Percentiles rank a stretch among this genome's conserved stretches.
Conservation (phyloP, 1,139 yeast genomes). For the Suhomyces coccinellae region DNA sequence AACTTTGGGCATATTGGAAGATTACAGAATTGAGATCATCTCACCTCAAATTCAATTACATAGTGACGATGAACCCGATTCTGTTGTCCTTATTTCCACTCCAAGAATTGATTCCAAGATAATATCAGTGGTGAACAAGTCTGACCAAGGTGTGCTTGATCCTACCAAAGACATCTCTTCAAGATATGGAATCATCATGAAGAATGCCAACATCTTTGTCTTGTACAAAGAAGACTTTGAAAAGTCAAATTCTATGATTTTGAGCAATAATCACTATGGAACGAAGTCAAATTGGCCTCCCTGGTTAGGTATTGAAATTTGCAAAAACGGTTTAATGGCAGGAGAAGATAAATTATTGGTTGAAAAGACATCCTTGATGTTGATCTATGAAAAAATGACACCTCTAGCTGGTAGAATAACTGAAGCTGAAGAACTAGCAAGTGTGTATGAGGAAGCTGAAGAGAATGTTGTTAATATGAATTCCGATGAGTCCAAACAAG, state of each 20-base stretch:
- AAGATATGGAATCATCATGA: constrained; percentile 40
- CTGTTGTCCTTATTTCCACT: constrained; percentile 51
- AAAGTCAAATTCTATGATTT: constrained; percentile 21
- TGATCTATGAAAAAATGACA: constrained; percentile 34
- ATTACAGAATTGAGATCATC: constrained; percentile 67
- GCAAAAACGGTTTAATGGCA: constrained; percentile 39
- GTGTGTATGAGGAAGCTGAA: constrained; percentile 7
- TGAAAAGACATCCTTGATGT: constrained; percentile 40
- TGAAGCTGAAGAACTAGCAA: not conserved
- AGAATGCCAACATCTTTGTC: constrained; percentile 44
- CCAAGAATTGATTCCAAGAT: constrained; percentile 44
- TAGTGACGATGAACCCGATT: constrained; percentile 60
- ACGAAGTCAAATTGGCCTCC: constrained; percentile 47
- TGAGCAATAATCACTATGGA: constrained; percentile 37
- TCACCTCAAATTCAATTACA: constrained; percentile 87
- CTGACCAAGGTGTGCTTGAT: constrained; percentile 22
- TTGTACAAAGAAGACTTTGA: constrained; percentile 30
- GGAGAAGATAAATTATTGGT: constrained; percentile 39
- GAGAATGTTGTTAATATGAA: not conserved
- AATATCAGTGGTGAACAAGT: constrained; percentile 35
- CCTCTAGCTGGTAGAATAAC: constrained; percentile 24
- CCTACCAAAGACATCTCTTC: constrained; percentile 34
- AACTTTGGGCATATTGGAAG: constrained; percentile 54
- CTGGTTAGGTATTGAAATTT: constrained; percentile 47
- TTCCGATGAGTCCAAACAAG: not conserved